Evolutionary conservation across 495 filamentous ascomycete genomes (phyloP), one percentile per base, ranked within the genome.

Genomic region (Podospora pseudoanserina): DNA sequence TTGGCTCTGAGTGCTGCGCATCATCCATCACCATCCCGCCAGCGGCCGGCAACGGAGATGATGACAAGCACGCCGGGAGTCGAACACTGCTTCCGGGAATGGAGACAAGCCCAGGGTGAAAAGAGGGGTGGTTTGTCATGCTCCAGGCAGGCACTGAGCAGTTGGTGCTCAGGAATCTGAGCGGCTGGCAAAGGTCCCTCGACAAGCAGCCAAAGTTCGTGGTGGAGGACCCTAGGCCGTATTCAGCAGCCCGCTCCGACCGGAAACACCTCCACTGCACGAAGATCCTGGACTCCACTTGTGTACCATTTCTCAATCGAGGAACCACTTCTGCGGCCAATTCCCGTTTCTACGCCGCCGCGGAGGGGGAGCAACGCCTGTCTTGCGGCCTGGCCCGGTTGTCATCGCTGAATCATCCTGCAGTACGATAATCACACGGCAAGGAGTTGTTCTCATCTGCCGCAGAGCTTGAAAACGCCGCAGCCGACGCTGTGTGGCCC

Each of bases 201-300:
- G 23, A 60, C n/a, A 49, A 62, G 61, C 64, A 70, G 64, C 66
- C 23, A 23, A 66, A 67, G 72, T 75, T 72, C 72, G 66, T 77
- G 66, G 65, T 69, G 65, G 65, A 65, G 57, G 49, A 70, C 64
- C 68, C 75, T 79, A 79, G 72, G 62, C 76, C 75, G 56, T 64
- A 78, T 83, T 72, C 39, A 78, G 78, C 72, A 78, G 70, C 70
- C 67, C 71, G 54, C 74, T 74, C 79, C 79, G 79, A 73, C 68
- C 72, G 30, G 30, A 49, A 32, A 63, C 61, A 39, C 32, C 67
- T 69, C 68, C 77, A 71, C 74, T 77, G 44, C 67, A 74, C 75
- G 70, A 73, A 78, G 77, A 79, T 80, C 77, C 69, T 68, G 70
- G 70, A 69, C 77, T 71, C 74, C 77, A 69, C 77, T 32, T 73